Evolutionary conservation across 106 monocot species (phyloP).

Genomic region (Amphibolis antarctica): DNA sequence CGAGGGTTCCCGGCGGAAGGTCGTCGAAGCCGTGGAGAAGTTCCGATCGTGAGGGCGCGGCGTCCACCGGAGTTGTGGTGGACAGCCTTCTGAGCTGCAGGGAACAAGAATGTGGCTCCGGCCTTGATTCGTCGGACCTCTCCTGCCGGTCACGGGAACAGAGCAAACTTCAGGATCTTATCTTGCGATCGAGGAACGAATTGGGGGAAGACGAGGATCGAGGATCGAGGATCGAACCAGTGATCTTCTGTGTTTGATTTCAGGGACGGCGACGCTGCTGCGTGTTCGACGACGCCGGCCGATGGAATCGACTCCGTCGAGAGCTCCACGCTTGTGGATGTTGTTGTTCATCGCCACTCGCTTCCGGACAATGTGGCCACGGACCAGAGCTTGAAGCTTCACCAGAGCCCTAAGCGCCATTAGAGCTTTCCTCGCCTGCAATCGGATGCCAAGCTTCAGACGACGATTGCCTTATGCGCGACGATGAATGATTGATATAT

Average conservation of each 20-base stretch:
- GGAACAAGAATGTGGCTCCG: constrained; percentile 13
- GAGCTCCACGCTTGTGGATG: constrained; percentile 50
- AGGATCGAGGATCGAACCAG: constrained; percentile 16
- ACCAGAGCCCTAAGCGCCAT: constrained; percentile 65
- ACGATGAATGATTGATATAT: neutral
- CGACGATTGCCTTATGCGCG: too few relatives aligned
- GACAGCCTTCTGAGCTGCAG: constrained; percentile 9
- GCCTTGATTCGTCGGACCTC: constrained; percentile 32
- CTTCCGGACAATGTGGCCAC: constrained; percentile 75
- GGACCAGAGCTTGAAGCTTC: constrained; percentile 74
- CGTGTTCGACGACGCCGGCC: constrained; percentile 25
- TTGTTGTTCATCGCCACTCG: constrained; percentile 42
- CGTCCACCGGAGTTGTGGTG: neutral
- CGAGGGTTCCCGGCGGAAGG: constrained; percentile 11
- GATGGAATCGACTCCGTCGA: constrained; percentile 33
- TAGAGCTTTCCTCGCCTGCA: constrained; percentile 78
- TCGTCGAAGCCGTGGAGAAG: neutral
- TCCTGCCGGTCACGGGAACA: constrained; percentile 22
- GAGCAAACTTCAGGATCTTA: neutral
- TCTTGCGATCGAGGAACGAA: neutral
- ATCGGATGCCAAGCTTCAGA: neutral
- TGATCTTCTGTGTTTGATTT: constrained; percentile 28
- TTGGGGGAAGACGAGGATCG: neutral
- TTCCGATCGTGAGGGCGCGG: neutral
- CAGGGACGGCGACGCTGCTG: constrained; percentile 13